phyloP scores from a whole-genome alignment of 2,329 filamentous ascomycete genomes.

The Sarocladium brachiariae region DNA sequence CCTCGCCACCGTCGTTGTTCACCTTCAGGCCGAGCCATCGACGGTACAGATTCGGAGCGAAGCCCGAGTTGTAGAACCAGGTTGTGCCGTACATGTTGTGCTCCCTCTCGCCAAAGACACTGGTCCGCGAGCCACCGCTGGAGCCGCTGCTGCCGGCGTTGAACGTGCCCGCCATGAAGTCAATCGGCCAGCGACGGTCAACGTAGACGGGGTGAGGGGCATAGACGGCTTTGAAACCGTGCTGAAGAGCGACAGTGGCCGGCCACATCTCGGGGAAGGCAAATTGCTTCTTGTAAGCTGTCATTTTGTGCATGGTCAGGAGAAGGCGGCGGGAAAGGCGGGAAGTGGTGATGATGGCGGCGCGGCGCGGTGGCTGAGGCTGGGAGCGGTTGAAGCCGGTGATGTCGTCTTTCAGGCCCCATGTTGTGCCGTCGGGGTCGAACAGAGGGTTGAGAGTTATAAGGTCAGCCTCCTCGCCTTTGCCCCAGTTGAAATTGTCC shows the following conservation, averaged over 20 bases:
- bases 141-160: conserved; percentile 74
- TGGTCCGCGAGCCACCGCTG: conserved; percentile 64
- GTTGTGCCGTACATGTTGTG: conserved; percentile 81
- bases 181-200: conserved; percentile 77
- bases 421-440: conserved; percentile 79
- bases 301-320: conserved; percentile 85
- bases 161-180: conserved; percentile 70
- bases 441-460: conserved; percentile 91
- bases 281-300: conserved; percentile 73
- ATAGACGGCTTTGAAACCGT: conserved; percentile 88
- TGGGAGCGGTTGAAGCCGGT: conserved; percentile 67
- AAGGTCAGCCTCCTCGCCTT: conserved; percentile 83
- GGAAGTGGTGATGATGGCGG: conserved; percentile 82
- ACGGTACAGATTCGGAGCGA: conserved; percentile 73
- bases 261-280: conserved; percentile 99
- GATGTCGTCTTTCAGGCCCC: conserved; percentile 75
- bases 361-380: conserved; percentile 62
- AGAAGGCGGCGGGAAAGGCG: conserved; percentile 77
- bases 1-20: conserved; percentile 70
- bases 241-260: conserved; percentile 76
- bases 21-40: conserved; percentile 81
- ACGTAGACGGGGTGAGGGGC: conserved; percentile 84
- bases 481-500: conserved; percentile 80
- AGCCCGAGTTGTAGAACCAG: conserved; percentile 88
- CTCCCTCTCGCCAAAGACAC: conserved; percentile 76